Conservation (phyloP, 177 flowering plant genomes). For the Telopea speciosissima region DNA sequence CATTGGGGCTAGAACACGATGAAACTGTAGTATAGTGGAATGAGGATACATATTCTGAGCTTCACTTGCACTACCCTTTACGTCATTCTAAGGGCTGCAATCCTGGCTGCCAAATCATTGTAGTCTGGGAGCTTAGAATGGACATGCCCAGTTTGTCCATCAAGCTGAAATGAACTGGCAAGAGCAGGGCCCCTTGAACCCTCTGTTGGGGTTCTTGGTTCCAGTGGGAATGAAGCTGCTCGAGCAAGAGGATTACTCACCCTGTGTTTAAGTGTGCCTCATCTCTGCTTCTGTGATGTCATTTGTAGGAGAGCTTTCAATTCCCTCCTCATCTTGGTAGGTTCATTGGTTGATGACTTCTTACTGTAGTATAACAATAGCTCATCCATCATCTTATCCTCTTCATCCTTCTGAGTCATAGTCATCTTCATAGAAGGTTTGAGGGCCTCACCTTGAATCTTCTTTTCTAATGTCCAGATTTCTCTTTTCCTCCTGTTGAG, state of each 20-base stretch:
- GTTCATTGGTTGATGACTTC: constrained; percentile 6
- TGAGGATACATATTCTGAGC: neutral
- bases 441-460: constrained; percentile 34
- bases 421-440: constrained; percentile 25
- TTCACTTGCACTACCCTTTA: constrained; percentile 14
- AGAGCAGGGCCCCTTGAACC: constrained; percentile 43
- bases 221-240: constrained; percentile 60
- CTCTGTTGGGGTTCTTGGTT: constrained; percentile 34
- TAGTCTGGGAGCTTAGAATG: constrained; percentile 90
- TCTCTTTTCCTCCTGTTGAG: constrained; percentile 27
- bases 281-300: constrained; percentile 13
- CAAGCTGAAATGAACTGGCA: constrained; percentile 59
- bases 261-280: constrained; percentile 22
- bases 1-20: no score
- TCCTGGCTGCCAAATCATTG: constrained; percentile 78
- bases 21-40: neutral
- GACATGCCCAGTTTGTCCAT: constrained; percentile 47
- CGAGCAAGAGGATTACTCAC: constrained; percentile 31
- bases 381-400: constrained; percentile 66
- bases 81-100: constrained; percentile 64
- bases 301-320: constrained; percentile 12
- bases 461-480: constrained; percentile 48
- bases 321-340: no score
- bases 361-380: constrained; percentile 70
- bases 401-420: constrained; percentile 18